Conservation (phyloP, 495 filamentous ascomycete genomes). For the Neurospora tetrasperma region DNA sequence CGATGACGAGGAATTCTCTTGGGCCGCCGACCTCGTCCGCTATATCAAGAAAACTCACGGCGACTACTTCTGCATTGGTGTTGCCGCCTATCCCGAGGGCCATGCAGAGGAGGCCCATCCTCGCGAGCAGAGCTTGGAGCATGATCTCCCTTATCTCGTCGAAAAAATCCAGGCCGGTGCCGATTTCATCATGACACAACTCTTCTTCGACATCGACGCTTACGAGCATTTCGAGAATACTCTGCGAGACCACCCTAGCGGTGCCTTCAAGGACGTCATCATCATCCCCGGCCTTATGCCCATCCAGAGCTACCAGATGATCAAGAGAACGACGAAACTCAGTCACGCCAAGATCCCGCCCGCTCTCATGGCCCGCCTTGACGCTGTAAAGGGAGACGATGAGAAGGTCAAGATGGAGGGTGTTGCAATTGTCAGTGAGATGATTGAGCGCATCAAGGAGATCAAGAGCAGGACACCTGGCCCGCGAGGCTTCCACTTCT, state of each 20-base stretch:
- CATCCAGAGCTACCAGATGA: slow-evolving; percentile 91
- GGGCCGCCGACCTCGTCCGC: slow-evolving; percentile 79
- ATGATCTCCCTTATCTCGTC: slow-evolving; percentile 80
- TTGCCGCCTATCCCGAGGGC: slow-evolving; percentile 90
- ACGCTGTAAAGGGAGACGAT: slow-evolving; percentile 77
- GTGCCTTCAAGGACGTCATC: slow-evolving; percentile 74
- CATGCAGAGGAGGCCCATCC: slow-evolving; percentile 84
- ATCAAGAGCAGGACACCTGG: slow-evolving; percentile 38
- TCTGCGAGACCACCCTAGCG: slow-evolving; percentile 73
- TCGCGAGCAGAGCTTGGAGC: slow-evolving; percentile 62
- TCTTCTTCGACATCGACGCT: slow-evolving; percentile 83
- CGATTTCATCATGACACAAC: slow-evolving; percentile 98
- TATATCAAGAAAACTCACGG: slow-evolving; percentile 81
- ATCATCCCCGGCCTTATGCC: slow-evolving; percentile 97
- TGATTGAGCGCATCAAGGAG: slow-evolving; percentile 58
- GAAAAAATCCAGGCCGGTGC: slow-evolving; percentile 88
- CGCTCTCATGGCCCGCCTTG: slow-evolving; percentile 56
- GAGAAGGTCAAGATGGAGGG: slow-evolving; percentile 76
- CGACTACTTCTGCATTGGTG: slow-evolving; percentile 95
- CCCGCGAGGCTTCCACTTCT: slow-evolving; percentile 87
- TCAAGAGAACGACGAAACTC: slow-evolving; percentile 89
- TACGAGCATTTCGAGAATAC: slow-evolving; percentile 70
- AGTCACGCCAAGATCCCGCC: slow-evolving; percentile 76
- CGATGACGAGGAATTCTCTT: slow-evolving; percentile 57
- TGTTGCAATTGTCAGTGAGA: slow-evolving; percentile 60